Evolutionary conservation across 208 protist species (phyloP).

Genomic region (Wallacemonas sp.): DNA sequence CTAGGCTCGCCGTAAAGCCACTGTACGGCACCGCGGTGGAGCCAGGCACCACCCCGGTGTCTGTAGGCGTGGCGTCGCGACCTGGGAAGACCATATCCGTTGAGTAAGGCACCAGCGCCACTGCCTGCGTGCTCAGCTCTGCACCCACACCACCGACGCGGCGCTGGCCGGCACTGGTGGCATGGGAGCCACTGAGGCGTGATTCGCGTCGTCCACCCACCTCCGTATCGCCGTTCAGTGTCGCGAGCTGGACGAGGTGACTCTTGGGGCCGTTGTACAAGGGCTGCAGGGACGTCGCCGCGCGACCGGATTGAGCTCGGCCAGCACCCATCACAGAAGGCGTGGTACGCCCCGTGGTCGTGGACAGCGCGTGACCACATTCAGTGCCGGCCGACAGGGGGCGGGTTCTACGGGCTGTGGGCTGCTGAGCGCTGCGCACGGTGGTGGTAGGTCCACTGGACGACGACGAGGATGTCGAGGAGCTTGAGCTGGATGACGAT

Average conservation of each 20-base stretch:
- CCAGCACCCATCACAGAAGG: not conserved
- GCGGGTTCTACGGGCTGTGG: not conserved
- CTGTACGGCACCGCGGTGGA: no score
- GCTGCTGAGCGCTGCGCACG: not conserved
- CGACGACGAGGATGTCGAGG: not conserved
- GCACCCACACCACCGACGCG: not conserved
- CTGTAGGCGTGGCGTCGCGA: not conserved
- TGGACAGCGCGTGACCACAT: not conserved
- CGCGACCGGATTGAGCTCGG: not conserved
- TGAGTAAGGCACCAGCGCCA: conserved; percentile 12
- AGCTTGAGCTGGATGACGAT: not conserved
- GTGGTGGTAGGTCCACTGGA: not conserved
- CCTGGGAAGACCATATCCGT: conserved; percentile 7
- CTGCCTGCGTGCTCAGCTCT: not conserved
- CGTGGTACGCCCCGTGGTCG: not conserved
- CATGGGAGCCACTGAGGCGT: not conserved
- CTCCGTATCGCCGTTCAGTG: not conserved
- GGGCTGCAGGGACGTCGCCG: conserved; percentile 9
- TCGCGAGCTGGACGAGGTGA: conserved; percentile 11
- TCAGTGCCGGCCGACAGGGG: not conserved
- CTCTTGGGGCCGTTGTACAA: conserved; percentile 12
- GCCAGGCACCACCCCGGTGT: no score
- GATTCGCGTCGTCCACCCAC: no score
- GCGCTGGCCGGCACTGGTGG: not conserved
- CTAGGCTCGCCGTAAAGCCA: not conserved